phyloP scores from a whole-genome alignment of 2,329 filamentous ascomycete genomes.

The Fusarium odoratissimum region DNA sequence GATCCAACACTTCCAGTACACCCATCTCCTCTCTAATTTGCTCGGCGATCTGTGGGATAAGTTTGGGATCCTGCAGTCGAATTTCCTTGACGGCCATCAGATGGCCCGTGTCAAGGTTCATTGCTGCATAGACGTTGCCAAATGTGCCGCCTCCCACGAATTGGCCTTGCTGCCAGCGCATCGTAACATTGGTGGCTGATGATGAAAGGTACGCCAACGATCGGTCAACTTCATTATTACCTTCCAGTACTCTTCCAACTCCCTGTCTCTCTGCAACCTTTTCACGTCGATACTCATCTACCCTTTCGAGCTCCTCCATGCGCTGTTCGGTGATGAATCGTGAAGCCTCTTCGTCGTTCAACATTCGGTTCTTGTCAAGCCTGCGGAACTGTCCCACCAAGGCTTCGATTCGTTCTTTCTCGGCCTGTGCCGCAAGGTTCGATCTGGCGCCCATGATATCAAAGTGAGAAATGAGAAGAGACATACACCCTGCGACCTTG shows the following conservation, averaged over 20 bases:
- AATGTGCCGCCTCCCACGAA: constrained; percentile 98
- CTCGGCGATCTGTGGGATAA: constrained; percentile 92
- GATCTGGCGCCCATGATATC: constrained; percentile 98
- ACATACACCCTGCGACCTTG: constrained; percentile 98
- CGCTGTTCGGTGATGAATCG: constrained; percentile 80
- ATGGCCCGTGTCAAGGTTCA: constrained; percentile 95
- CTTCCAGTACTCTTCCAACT: constrained; percentile 90
- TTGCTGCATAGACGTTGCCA: constrained; percentile 95
- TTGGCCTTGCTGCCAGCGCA: constrained; percentile 99
- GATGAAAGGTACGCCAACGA: constrained; percentile 94
- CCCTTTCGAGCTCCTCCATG: constrained; percentile 75
- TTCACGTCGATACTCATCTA: constrained; percentile 83
- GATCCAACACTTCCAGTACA: constrained; percentile 92
- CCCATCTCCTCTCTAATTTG: constrained; percentile 98
- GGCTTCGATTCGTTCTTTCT: constrained; percentile 88
- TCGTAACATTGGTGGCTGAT: constrained; percentile 91
- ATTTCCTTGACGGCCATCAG: constrained; percentile 99
- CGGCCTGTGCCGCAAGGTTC: constrained; percentile 90
- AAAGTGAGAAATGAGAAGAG: constrained; percentile 95
- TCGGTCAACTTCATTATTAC: constrained; percentile 93
- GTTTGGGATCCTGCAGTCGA: constrained; percentile 92
- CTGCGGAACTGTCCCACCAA: constrained; percentile 80
- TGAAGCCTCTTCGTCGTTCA: constrained; percentile 87
- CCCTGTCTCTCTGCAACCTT: constrained; percentile 88
- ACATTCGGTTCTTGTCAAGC: constrained; percentile 78